These are phyloP conservation scores for Thelephora terrestris DNA, from an alignment of 1,284 basidiomycete species.

Conservation along the genomic window DNA sequence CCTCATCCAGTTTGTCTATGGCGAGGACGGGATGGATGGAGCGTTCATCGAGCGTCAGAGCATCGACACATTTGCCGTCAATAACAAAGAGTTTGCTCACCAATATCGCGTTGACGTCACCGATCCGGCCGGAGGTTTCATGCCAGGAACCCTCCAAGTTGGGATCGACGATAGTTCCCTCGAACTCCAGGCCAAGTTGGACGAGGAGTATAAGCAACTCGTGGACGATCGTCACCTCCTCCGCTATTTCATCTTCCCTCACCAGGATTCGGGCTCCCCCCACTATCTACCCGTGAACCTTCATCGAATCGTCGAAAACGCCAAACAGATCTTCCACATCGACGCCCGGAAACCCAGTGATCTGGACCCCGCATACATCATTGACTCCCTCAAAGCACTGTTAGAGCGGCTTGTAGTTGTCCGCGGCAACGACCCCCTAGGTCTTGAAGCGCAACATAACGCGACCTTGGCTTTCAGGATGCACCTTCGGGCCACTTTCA, in stretches of 20 bases:
- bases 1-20: slow-evolving; percentile 94
- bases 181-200: slow-evolving; percentile 83
- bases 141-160: slow-evolving; percentile 79
- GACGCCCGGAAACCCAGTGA: slow-evolving; percentile 91
- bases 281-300: slow-evolving; percentile 91
- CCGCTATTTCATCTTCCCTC: slow-evolving; percentile 79
- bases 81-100: slow-evolving; percentile 78
- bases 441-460: slow-evolving; percentile 75
- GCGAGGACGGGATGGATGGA: slow-evolving; percentile 98
- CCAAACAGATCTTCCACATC: slow-evolving; percentile 95
- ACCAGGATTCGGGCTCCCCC: slow-evolving; percentile 60
- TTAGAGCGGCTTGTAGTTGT: slow-evolving; percentile 72
- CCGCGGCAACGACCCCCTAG: slow-evolving; percentile 75
- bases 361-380: slow-evolving; percentile 81
- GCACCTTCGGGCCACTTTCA: slow-evolving; percentile 83
- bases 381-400: slow-evolving; percentile 69
- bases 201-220: slow-evolving; percentile 81
- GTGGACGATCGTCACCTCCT: slow-evolving; percentile 68
- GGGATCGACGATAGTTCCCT: slow-evolving; percentile 88
- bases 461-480: slow-evolving; percentile 91
- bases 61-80: slow-evolving; percentile 83
- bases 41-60: slow-evolving; percentile 95
- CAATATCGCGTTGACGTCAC: slow-evolving; percentile 92
- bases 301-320: slow-evolving; percentile 90
- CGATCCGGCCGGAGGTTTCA: slow-evolving; percentile 67